A percentile compares a stretch with the other conserved stretches of the same genome.
phyloP scores from a whole-genome alignment of 257 asterid species.

The Ehretia macrophylla region DNA sequence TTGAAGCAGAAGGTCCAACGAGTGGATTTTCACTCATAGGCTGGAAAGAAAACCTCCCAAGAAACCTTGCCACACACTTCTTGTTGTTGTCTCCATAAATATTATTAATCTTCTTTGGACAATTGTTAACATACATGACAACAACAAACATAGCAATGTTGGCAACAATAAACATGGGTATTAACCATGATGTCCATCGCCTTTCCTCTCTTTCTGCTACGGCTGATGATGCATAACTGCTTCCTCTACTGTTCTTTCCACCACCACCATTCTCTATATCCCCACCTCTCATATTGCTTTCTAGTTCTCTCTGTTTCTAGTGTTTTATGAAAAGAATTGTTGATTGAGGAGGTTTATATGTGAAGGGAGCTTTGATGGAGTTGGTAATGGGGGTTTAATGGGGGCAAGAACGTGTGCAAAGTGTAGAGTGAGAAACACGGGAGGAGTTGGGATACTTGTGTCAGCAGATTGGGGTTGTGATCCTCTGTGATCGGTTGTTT shows the following conservation, averaged over 20 bases:
- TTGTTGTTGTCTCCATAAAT: slow-evolving; percentile 3
- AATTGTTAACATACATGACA: slow-evolving; percentile 68
- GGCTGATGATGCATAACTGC: slow-evolving; percentile 4
- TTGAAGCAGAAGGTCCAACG: slow-evolving; percentile 81
- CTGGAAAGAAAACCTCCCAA: slow-evolving; percentile 80
- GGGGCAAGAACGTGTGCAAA: slow-evolving; percentile 5
- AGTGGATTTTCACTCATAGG: slow-evolving; percentile 76
- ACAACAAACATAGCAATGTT: slow-evolving; percentile 57
- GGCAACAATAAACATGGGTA: slow-evolving; percentile 61
- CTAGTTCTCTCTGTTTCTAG: not conserved
- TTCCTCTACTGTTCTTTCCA: slow-evolving; percentile 30
- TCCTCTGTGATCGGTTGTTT: not conserved
- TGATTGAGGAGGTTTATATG: slow-evolving; percentile 21
- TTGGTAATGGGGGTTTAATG: slow-evolving; percentile 10
- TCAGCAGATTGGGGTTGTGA: not conserved
- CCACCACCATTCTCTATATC: slow-evolving; percentile 52
- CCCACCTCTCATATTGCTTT: slow-evolving; percentile 38
- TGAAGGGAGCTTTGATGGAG: slow-evolving; percentile 21
- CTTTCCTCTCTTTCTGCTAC: slow-evolving; percentile 42
- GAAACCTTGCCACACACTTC: slow-evolving; percentile 63
- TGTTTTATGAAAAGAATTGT: not conserved
- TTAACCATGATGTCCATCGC: slow-evolving; percentile 75
- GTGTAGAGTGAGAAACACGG: slow-evolving; percentile 25
- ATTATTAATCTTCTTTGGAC: slow-evolving; percentile 42
- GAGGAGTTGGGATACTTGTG: slow-evolving; percentile 12